Evolutionary conservation across 2,329 filamentous ascomycete species (phyloP), one percentile per base, ranked within the genome.

Genomic region (Diaporthe citrichinensis): DNA sequence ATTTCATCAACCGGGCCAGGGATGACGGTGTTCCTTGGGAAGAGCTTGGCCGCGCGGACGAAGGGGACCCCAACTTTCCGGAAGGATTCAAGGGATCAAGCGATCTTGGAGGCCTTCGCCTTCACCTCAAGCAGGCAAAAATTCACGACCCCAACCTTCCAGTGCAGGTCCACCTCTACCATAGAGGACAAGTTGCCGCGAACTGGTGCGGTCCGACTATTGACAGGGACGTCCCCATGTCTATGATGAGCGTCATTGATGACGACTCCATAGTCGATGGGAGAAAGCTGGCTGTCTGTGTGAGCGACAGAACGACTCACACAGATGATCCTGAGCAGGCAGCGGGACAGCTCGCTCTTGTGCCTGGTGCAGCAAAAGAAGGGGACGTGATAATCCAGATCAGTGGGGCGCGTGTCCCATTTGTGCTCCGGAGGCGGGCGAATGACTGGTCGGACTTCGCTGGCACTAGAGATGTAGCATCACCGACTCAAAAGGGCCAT

Each of bases 331-430:
- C 61, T 3, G 25, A 7, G 2, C 8, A 49, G 2, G 25, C 8
- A 17, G 25, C 25, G 12, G 61, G 61, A 2, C 57, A 72, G 31
- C 57, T 72, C 4, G 71, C 57, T 28, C 15, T 72, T 1, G 31
- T 72, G 1, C 71, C 57, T 4, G 31, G 4, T 3, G 17, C 20
- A 9, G 71, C 71, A 41, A 4, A 12, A 28, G 14, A n/a, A 3
- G 71, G 71, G 1, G 71, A 72, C 28, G 2, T 53, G n/a, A 53
- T 72, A 3, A 61, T 72, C 14, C 71, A 72, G 44, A 61, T 72
- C 41, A 72, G 57, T n/a, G 71, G 71, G 2, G 57, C 57, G 1
- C 71, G 71, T 31, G 71, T 53, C 25, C 71, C 71, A 1, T 72
- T 62, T 31, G 57, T 72, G 31, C 31, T 72, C 31, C 51, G 57